A percentile compares a stretch with the other conserved stretches of the same genome.
phyloP scores from a whole-genome alignment of 148 eudicot species.

The Vaccinium darrowii region DNA sequence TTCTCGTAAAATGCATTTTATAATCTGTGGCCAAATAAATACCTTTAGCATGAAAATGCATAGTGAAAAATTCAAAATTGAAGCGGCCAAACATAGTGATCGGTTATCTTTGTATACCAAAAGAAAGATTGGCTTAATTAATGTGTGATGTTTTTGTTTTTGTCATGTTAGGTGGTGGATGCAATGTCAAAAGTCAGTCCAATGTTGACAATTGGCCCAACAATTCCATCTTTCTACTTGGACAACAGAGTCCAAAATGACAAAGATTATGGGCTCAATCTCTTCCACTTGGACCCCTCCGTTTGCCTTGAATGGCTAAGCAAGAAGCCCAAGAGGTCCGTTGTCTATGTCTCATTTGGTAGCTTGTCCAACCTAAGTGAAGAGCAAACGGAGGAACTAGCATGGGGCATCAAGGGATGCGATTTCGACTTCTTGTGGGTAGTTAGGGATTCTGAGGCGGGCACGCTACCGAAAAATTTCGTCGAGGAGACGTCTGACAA shows the following conservation, averaged over 20 bases:
- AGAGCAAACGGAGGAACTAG: constrained; percentile 41
- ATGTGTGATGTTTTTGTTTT: neutral
- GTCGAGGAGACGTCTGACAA: constrained; percentile 13
- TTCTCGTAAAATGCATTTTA: no score
- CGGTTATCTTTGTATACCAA: no score
- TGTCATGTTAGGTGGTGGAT: constrained; percentile 38
- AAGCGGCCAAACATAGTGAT: no score
- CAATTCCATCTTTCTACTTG: constrained; percentile 46
- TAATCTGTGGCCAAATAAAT: no score
- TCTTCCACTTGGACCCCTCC: constrained; percentile 24
- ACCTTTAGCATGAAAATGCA: no score
- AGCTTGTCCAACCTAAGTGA: constrained; percentile 36
- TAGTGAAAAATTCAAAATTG: no score
- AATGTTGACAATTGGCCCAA: constrained; percentile 46
- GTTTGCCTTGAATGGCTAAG: constrained; percentile 30
- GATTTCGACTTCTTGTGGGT: constrained; percentile 36
- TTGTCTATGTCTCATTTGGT: constrained; percentile 50
- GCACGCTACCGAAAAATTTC: constrained; percentile 24
- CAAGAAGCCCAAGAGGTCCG: constrained; percentile 39
- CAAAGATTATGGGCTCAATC: constrained; percentile 34
- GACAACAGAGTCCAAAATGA: constrained; percentile 36
- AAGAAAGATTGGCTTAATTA: neutral
- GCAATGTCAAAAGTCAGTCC: constrained; percentile 37
- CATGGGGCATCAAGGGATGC: constrained; percentile 32
- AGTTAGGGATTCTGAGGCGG: constrained; percentile 29